Base-by-base conservation (phyloP, 352 stramenopile species). In the Globisporangium spinosum region DNA sequence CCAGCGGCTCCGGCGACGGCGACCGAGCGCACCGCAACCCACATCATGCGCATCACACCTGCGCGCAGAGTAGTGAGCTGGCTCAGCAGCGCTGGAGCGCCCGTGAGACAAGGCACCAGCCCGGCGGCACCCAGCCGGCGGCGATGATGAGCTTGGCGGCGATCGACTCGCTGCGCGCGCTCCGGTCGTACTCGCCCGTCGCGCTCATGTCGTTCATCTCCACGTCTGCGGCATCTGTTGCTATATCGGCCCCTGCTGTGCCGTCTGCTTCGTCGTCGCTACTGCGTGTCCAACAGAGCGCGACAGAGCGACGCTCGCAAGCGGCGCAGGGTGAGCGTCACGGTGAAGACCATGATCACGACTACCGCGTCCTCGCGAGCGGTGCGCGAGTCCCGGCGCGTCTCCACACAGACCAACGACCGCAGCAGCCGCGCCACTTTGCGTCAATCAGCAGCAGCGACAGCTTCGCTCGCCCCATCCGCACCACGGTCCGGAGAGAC, bases 91-190 rank as follows among this genome's bases (percentile, higher is more conserved):
- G 13, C 12, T 47, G 40, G 40, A 49, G 15, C 40, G 40, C 15
- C 2, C 15, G 40, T 22, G 40, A 10, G 40, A 49, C 40, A 49
- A n/a, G 40, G 5, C 40, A 49, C 4, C 49, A 23, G 8, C 10
- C 49, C 9, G 22, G 49, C 49, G 49, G 35, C 12, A 15, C 22
- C n/a, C 49, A 22, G 22, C 2, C 49, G 49, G 10, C 49, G 49
- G 4, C 22, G 9, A 20, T 3, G 2, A 29, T 57, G 49, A 57
- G 22, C 23, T 57, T 34, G n/a, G 49, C 22, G 8, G 49, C 10
- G n/a, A 29, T 57, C 22, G 49, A 57, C 49, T 57, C 49, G 8
- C 22, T 57, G 49, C 49, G 49, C 49, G 49, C 49, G 49, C 49
- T 57, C 6, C 49, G 49, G n/a, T 57, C 22, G 22, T 57, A 25